Evolutionary conservation across 495 filamentous ascomycete genomes (phyloP).

Genomic region (Aspergillus kassunensis): DNA sequence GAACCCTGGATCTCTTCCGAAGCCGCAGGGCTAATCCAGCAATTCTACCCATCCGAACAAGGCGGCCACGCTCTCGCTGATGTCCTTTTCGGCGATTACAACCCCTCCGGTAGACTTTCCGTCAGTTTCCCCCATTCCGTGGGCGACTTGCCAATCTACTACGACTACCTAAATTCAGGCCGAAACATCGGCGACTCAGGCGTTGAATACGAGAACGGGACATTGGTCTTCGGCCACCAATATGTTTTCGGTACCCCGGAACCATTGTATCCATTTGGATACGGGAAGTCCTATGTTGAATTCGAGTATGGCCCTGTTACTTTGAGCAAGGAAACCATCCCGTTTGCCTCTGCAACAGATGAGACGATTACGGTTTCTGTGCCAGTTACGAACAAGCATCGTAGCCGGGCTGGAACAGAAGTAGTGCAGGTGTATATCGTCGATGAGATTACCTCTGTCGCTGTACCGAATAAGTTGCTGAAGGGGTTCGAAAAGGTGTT

Average conservation of each 20-base stretch:
- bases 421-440: conserved; percentile 67
- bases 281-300: conserved; percentile 61
- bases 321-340: conserved; percentile 41
- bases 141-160: conserved; percentile 63
- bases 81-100: conserved; percentile 62
- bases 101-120: conserved; percentile 63
- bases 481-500: conserved; percentile 68
- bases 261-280: conserved; percentile 65
- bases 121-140: conserved; percentile 63
- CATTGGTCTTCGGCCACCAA: conserved; percentile 59
- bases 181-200: conserved; percentile 50
- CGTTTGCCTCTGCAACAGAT: too few relatives aligned
- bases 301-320: conserved; percentile 52
- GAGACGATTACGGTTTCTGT: conserved; percentile 50
- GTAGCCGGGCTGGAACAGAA: conserved; percentile 55
- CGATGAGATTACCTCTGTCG: conserved; percentile 57
- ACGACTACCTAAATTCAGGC: conserved; percentile 68
- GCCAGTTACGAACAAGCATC: conserved; percentile 51
- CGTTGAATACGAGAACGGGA: conserved; percentile 47
- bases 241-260: conserved; percentile 58
- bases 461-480: conserved; percentile 60
- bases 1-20: conserved; percentile 61
- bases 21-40: conserved; percentile 60
- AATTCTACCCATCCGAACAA: conserved; percentile 67
- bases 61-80: conserved; percentile 62